Base-by-base conservation (phyloP, 805 yeast species). In the Spathaspora passalidarum region DNA sequence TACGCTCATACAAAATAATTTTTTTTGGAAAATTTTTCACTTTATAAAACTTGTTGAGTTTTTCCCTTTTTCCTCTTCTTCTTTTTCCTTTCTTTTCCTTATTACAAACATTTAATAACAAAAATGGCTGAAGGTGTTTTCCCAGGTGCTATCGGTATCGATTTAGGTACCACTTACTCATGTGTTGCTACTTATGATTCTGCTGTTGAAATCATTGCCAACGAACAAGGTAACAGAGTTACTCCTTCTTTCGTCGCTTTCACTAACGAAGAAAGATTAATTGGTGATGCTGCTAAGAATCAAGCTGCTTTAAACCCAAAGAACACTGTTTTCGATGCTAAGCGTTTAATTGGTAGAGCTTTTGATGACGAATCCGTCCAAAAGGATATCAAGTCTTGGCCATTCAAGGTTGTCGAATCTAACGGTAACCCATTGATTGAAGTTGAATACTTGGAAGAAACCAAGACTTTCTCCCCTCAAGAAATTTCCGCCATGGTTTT, bases 41-140 rank as follows among this genome's bases (percentile, higher is more conserved):
- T 25, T 38, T 25, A 23, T 25, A 36, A 22, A 23, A 32, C 32
- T 40, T 44, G 37, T 39, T 16, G 23, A 19, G 29, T 40, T 44
- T 46, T 45, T 44, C 37, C 47, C 39, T 47, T 46, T 46, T 49
- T 42, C 42, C 47, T 44, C 32, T 40, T 25, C 36, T 25, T n/a
- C 22, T 38, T 22, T 41, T 29, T 49, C 38, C 37, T 41, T 49
- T 40, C 37, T 41, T 39, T 39, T 16, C 20, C 35, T 19, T 39
- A 14, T 37, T 36, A 17, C 23, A 41, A 42, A 51, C 35, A 45
- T 42, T 19, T 21, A 26, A 42, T 41, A 35, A 38, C 25, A 25
- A 77, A 75, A 75, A 85, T 85, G 91, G 88, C 91, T 85, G 97
- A 90, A 82, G 96, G 96, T 86, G 94, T 90, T 80, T 90, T 87